These are phyloP conservation scores for Incumbomyces lentus DNA, from an alignment of 2,329 filamentous ascomycete genomes.

Conservation along the genomic window DNA sequence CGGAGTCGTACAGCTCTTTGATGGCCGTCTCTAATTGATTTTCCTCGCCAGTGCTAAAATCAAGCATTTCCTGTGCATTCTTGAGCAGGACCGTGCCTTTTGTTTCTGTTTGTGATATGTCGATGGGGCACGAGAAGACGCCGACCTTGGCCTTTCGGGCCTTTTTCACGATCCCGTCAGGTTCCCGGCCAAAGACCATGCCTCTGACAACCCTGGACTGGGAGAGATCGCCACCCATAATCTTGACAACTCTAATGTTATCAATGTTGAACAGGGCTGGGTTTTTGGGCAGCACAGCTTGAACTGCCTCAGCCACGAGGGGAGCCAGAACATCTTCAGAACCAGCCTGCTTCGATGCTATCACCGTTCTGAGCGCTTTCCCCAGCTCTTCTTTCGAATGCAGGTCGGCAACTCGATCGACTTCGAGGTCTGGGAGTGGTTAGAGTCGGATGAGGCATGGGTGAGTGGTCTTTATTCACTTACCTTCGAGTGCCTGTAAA, in stretches of 20 bases:
- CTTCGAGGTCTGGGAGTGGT: slow-evolving; percentile 54
- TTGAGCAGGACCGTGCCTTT: slow-evolving; percentile 96
- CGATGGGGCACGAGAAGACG: slow-evolving; percentile 92
- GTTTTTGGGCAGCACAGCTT: slow-evolving; percentile 91
- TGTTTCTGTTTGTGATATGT: slow-evolving; percentile 92
- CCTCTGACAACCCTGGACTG: slow-evolving; percentile 92
- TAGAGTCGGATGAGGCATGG: slow-evolving; percentile 8
- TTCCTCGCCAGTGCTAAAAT: slow-evolving; percentile 97
- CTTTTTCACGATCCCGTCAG: slow-evolving; percentile 87
- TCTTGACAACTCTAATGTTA: slow-evolving; percentile 98
- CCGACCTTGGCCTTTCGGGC: slow-evolving; percentile 87
- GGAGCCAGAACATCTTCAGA: slow-evolving; percentile 79
- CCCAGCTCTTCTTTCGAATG: slow-evolving; percentile 70
- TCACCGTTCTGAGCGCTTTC: slow-evolving; percentile 91
- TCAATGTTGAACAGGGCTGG: slow-evolving; percentile 95
- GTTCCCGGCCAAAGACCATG: slow-evolving; percentile 96
- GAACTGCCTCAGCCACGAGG: slow-evolving; percentile 72
- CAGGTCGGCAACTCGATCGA: slow-evolving; percentile 83
- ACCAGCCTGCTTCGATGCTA: slow-evolving; percentile 93
- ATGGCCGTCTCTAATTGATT: slow-evolving; percentile 77
- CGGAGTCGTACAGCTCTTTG: slow-evolving; percentile 93
- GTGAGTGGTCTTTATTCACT: slow-evolving; percentile 13
- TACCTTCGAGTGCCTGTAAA: slow-evolving; percentile 68
- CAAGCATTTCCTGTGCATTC: slow-evolving; percentile 96
- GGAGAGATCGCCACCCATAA: slow-evolving; percentile 92